Percentiles rank a stretch among this genome's conserved stretches.
Conservation (phyloP, 1,139 yeast genomes). For the Pichia norvegensis region DNA sequence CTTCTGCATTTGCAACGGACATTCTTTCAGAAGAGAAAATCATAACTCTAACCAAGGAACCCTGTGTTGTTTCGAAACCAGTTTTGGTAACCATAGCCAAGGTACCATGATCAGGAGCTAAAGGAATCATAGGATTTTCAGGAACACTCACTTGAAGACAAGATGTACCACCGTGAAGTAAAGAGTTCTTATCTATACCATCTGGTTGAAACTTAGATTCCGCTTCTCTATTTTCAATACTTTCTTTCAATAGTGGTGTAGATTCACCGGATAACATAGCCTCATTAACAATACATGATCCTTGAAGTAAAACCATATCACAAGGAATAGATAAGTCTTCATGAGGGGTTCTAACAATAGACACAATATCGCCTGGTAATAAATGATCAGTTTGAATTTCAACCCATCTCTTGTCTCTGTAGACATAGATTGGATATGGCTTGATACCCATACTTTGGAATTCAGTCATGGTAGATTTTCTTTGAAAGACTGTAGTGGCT, state of each 20-base stretch:
- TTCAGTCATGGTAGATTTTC: conserved; percentile 89
- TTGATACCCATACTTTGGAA: conserved; percentile 96
- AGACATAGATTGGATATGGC: conserved; percentile 72
- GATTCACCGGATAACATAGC: conserved; percentile 63
- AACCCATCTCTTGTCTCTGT: conserved; percentile 65
- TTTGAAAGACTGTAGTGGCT: conserved; percentile 89
- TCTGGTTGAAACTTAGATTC: conserved; percentile 63
- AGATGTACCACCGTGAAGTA: conserved; percentile 94
- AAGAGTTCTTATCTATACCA: conserved; percentile 81
- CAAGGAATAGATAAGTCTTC: conserved; percentile 97
- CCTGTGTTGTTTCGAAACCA: conserved; percentile 97
- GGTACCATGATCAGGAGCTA: conserved; percentile 88
- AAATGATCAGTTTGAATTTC: conserved; percentile 64
- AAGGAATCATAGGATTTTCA: conserved; percentile 33
- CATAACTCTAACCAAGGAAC: conserved; percentile 96
- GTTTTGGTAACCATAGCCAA: conserved; percentile 85
- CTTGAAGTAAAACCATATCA: conserved; percentile 77
- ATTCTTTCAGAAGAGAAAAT: conserved; percentile 94
- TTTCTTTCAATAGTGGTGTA: conserved; percentile 91
- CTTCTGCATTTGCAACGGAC: conserved; percentile 92
- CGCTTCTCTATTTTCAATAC: conserved; percentile 74
- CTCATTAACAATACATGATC: conserved; percentile 91
- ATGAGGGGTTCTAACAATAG: conserved; percentile 68
- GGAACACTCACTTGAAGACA: conserved; percentile 86
- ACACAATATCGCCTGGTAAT: conserved; percentile 88